Evolutionary conservation across 1,284 basidiomycete species (phyloP).

Genomic region (Psilocybe mexicana): DNA sequence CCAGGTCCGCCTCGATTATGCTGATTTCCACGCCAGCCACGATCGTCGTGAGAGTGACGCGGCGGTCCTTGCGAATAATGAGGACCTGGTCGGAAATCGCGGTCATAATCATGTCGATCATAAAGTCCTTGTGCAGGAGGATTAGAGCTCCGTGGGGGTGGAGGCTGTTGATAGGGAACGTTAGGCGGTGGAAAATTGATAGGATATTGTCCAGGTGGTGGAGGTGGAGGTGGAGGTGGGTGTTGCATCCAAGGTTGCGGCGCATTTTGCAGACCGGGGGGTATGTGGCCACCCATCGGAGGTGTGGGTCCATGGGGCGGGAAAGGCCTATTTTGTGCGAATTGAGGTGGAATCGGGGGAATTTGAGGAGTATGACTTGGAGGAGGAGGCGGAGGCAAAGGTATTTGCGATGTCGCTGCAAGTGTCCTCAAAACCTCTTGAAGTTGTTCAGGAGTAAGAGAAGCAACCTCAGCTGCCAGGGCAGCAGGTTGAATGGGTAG

Average conservation of each 20-base stretch:
- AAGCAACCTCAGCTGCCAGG: conserved; percentile 51
- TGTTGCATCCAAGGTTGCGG: conserved; percentile 25
- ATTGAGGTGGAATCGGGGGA: conserved; percentile 18
- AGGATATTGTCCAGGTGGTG: conserved; percentile 15
- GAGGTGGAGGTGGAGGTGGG: conserved; percentile 20
- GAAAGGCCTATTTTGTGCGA: conserved; percentile 18
- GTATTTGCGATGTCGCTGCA: conserved; percentile 23
- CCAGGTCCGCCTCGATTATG: conserved; percentile 26
- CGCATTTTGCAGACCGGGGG: conserved; percentile 6
- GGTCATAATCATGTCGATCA: conserved; percentile 21
- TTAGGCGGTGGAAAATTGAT: conserved; percentile 23
- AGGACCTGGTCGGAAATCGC: conserved; percentile 20
- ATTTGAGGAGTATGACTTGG: conserved; percentile 19
- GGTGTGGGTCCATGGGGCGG: conserved; percentile 21
- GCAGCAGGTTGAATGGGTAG: conserved; percentile 23
- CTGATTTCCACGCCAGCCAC: conserved; percentile 27
- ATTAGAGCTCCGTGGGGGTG: conserved; percentile 15
- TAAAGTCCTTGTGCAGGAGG: conserved; percentile 11
- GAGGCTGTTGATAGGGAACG: conserved; percentile 19
- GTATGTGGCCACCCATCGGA: conserved; percentile 14
- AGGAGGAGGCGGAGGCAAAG: conserved; percentile 21
- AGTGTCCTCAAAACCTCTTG: conserved; percentile 55
- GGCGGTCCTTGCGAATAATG: conserved; percentile 12
- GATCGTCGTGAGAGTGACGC: conserved; percentile 24
- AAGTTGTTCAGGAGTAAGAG: conserved; percentile 63